Evolutionary conservation across 805 yeast genomes (phyloP), one percentile per base, ranked within the genome.

Genomic region (Nakazawaea molendinolei): DNA sequence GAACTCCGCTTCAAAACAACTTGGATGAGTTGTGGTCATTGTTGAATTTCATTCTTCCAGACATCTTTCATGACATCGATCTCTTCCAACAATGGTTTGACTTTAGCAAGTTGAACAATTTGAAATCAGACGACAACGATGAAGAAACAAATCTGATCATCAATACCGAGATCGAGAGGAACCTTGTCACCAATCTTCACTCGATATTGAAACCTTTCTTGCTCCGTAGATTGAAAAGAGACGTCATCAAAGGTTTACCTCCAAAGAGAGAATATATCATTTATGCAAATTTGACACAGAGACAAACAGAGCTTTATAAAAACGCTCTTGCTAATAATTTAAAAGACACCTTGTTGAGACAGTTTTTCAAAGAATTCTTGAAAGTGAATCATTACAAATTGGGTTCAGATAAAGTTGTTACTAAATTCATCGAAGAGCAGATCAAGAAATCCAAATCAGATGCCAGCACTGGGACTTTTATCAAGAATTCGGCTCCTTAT

Each of bases 1-100:
- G 98, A n/a, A 90, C 98, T 0, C 97, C 98, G 0, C 63, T 90
- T 35, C 98, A 90, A 55, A 90, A 90, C 54, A 90, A 89, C 50
- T 62, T 90, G 39, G 73, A 81, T 36, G 97, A 92, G 58, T 61
- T 92, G 25, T 90, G 97, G 97, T 82, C 96, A 0, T 62, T 92
- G 39, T 65, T 90, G 37, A 92, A 92, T 53, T 90, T 90, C 52
- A 80, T 92, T 23, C 63, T 90, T 34, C 98, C 98, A 0, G 96
- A 87, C 49, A 83, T 92, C 20, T 90, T 90, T 55, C 85, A 85
- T 28, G 97, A 90, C 56, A 70, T 89, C 42, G 90, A 80, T 34
- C 68, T 87, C 28, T 90, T 90, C 52, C 94, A 90, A 55, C 82
- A 79, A 51, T 90, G 97, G 97, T 92, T 90, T 59, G 94, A 92